Percentiles rank a stretch among this genome's conserved stretches.
Conservation (phyloP, 331 rosid genomes). For the Pyracantha coccinea region DNA sequence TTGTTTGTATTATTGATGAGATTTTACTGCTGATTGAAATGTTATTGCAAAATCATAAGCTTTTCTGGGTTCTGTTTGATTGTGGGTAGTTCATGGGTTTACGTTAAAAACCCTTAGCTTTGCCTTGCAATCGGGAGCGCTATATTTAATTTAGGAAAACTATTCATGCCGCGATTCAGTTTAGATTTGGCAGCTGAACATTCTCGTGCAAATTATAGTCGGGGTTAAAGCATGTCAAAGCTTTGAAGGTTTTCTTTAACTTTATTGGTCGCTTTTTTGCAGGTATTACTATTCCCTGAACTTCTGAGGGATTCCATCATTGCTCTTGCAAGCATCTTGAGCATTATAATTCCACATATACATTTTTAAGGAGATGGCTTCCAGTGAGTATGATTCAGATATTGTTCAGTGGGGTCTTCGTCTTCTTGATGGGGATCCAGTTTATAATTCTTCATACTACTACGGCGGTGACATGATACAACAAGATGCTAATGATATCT, state of each 20-base stretch:
- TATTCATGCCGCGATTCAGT: neutral
- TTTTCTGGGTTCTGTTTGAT: neutral
- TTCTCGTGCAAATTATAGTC: neutral
- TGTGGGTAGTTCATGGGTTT: neutral
- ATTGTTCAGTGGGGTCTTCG: slow-evolving; percentile 57
- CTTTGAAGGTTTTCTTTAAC: neutral
- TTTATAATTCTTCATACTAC: slow-evolving; percentile 40
- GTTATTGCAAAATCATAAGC: too few species aligned
- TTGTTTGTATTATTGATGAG: neutral
- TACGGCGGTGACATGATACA: slow-evolving; percentile 22
- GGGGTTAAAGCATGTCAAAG: neutral
- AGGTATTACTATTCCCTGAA: slow-evolving; percentile 6
- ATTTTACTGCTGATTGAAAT: neutral
- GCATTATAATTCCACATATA: neutral
- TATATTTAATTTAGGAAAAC: neutral
- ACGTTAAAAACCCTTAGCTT: neutral
- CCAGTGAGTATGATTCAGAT: slow-evolving; percentile 46
- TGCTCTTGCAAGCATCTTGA: neutral
- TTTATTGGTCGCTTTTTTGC: slow-evolving; percentile 15
- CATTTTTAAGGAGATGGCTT: slow-evolving; percentile 31
- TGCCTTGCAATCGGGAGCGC: neutral
- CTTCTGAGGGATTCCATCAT: neutral
- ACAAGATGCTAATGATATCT: slow-evolving; percentile 30
- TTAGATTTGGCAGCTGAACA: neutral
- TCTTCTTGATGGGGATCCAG: slow-evolving; percentile 48